Evolutionary conservation across 2,329 filamentous ascomycete genomes (phyloP), one percentile per base, ranked within the genome.

Genomic region (Balansia obtecta): DNA sequence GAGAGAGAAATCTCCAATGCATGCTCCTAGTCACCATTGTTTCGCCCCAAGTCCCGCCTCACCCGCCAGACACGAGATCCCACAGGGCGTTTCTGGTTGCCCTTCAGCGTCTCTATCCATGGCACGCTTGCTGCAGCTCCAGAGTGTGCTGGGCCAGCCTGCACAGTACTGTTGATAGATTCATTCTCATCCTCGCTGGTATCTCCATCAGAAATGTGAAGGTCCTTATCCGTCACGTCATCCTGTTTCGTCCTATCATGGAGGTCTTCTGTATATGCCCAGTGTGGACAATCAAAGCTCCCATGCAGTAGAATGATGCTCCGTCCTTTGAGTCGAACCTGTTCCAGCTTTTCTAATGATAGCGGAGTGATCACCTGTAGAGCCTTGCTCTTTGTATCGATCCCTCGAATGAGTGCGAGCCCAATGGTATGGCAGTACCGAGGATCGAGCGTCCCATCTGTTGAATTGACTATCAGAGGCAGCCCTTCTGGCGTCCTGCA

Each of bases 301-400:
- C 85, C 85, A 49, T 82, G 76, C 1, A 88, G 74, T 3, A 88
- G 69, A 3, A 86, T 75, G 15, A 86, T 67, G 15, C 72, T 67
- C 33, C 71, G 68, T 0, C 73, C 74, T 30, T 64, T 62, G 8
- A 65, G 59, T 41, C 61, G 67, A 16, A 72, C 60, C 10, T 66
- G 60, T 38, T 67, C 62, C 15, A 80, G 68, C 2, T 63, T 58
- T 3, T 65, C 57, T 0, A 62, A 48, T 0, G 69, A 50, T 7
- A 82, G 69, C 0, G 86, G 85, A 0, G 83, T 84, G 2, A 89
- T 61, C 1, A 91, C 59, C 52, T 88, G 82, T 3, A 91, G 65
- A 6, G 71, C 62, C 3, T 72, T 68, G 1, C 66, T 71, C 20
- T 65, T 61, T 0, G 67, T 59, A 59, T 90, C 83, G 52, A 90